Percentiles rank a stretch among this genome's conserved stretches.
These are phyloP conservation scores for Candida methanosorbosa DNA, from an alignment of 805 yeast genomes.

Conservation along the genomic window DNA sequence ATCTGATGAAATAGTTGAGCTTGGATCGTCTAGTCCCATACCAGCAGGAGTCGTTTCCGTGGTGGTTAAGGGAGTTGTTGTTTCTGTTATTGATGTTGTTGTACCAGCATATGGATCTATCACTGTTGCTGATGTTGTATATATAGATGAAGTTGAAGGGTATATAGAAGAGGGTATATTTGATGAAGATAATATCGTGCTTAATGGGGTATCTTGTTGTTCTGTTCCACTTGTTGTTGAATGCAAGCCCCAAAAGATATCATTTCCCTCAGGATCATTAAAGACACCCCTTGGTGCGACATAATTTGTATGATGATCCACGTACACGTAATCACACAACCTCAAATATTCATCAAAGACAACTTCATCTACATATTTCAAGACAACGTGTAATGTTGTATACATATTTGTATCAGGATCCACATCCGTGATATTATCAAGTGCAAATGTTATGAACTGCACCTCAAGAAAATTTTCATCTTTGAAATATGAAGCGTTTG, in stretches of 20 bases:
- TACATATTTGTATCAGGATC: conserved; percentile 35
- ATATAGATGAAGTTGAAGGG: neutral
- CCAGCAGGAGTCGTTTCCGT: no score
- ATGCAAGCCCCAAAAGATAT: neutral
- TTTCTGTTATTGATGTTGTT: no score
- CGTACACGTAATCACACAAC: conserved; percentile 28
- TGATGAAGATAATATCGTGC: no score
- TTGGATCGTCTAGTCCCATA: no score
- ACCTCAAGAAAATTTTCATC: conserved; percentile 5
- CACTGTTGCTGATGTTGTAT: neutral
- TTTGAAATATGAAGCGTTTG: conserved; percentile 11
- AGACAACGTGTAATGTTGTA: conserved; percentile 38
- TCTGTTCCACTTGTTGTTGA: neutral
- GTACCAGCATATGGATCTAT: no score
- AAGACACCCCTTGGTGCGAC: conserved; percentile 5
- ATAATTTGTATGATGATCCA: conserved; percentile 11
- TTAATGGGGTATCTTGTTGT: no score
- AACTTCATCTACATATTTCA: conserved; percentile 34
- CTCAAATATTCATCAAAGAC: conserved; percentile 31
- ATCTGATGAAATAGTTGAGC: no score
- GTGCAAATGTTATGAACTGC: conserved; percentile 8
- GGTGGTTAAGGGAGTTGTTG: no score
- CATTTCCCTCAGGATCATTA: neutral
- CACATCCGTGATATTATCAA: conserved; percentile 30
- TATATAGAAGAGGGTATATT: neutral